These are phyloP conservation scores for Fagus crenata DNA, from an alignment of 306 rosid genomes.

Conservation along the genomic window DNA sequence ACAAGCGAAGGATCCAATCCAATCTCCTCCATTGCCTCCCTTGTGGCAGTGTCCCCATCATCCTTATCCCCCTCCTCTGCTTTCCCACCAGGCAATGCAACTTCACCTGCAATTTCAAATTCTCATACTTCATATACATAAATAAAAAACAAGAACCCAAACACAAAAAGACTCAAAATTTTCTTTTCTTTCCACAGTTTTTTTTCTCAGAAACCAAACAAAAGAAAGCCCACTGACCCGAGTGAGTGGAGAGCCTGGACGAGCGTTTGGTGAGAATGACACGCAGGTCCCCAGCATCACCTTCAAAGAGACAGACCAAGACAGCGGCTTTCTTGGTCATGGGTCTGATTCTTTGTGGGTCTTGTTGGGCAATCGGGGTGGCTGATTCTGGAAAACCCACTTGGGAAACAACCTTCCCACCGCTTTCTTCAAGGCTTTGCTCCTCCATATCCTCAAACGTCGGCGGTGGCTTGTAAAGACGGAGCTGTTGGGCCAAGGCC, in stretches of 20 bases:
- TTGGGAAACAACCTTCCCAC: constrained; percentile 71
- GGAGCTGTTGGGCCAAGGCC: constrained; percentile 76
- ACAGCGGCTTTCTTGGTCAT: constrained; percentile 84
- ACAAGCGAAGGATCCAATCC: constrained; percentile 86
- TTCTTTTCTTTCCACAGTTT: background rate
- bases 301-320: constrained; percentile 87
- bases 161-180: background rate
- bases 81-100: constrained; percentile 96
- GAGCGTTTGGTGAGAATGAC: constrained; percentile 89
- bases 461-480: constrained; percentile 72
- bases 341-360: constrained; percentile 56
- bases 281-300: constrained; percentile 76
- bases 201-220: constrained; percentile 21
- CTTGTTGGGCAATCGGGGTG: constrained; percentile 47
- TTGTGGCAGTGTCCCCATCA: constrained; percentile 82
- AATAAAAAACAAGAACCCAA: background rate
- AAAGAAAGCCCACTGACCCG: constrained; percentile 53
- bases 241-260: constrained; percentile 68
- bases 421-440: constrained; percentile 52
- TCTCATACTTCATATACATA: background rate
- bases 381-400: constrained; percentile 81
- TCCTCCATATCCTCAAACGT: constrained; percentile 58
- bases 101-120: constrained; percentile 62
- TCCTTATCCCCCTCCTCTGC: constrained; percentile 86
- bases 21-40: constrained; percentile 93